phyloP scores from a whole-genome alignment of 75 land plant genomes.

The Pinus albicaulis region DNA sequence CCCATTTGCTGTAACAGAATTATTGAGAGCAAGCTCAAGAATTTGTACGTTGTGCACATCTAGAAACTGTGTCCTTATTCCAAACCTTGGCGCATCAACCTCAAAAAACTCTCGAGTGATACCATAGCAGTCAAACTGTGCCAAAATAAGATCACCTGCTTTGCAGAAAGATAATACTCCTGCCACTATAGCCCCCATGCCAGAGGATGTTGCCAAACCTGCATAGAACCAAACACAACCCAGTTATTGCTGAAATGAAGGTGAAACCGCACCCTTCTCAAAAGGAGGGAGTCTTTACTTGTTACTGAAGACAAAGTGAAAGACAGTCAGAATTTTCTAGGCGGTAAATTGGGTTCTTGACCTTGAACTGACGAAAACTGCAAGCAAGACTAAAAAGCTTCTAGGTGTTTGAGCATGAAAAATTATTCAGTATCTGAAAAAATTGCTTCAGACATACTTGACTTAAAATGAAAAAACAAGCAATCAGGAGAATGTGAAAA shows the following conservation, averaged over 20 bases:
- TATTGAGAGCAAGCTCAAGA: slow-evolving; percentile 15
- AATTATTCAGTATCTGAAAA: too few species aligned
- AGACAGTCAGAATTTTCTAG: background rate
- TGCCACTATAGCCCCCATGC: slow-evolving; percentile 30
- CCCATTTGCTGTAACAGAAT: background rate
- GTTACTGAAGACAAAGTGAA: background rate
- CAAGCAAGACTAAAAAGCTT: background rate
- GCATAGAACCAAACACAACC: background rate
- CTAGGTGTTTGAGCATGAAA: background rate
- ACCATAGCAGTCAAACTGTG: slow-evolving; percentile 16
- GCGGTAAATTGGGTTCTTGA: background rate
- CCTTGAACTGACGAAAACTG: background rate
- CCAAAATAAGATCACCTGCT: slow-evolving; percentile 22
- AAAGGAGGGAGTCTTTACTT: background rate
- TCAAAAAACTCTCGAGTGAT: slow-evolving; percentile 22
- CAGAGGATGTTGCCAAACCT: slow-evolving; percentile 26
- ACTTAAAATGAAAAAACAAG: background rate
- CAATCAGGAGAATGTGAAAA: background rate
- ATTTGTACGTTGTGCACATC: slow-evolving; percentile 3
- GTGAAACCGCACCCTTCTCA: background rate
- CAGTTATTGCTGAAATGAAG: background rate
- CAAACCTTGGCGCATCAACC: slow-evolving; percentile 18
- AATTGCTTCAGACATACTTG: background rate
- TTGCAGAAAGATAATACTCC: slow-evolving; percentile 24
- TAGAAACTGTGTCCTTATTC: slow-evolving; percentile 9